Evolutionary conservation across 2,329 filamentous ascomycete genomes (phyloP).

Genomic region (Verticillium nubilum): DNA sequence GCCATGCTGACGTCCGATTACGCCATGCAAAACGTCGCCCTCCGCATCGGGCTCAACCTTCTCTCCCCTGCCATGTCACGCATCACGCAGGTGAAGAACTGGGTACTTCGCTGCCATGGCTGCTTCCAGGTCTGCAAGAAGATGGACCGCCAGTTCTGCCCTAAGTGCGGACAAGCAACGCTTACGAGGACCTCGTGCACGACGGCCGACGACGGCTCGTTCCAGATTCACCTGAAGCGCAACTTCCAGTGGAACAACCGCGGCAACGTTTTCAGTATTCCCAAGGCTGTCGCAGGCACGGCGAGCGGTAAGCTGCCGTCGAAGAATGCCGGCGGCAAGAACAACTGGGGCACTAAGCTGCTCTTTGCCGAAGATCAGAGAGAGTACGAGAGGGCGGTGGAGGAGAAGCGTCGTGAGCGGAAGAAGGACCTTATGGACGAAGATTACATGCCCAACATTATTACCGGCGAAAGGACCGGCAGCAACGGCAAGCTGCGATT

Average conservation of each 20-base stretch:
- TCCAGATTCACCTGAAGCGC: conserved; percentile 81
- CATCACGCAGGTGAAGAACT: conserved; percentile 80
- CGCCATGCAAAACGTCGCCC: conserved; percentile 94
- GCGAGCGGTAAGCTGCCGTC: conserved; percentile 69
- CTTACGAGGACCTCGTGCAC: conserved; percentile 81
- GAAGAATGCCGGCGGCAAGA: conserved; percentile 68
- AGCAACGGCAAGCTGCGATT: conserved; percentile 66
- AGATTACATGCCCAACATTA: conserved; percentile 79
- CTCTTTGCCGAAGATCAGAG: conserved; percentile 95
- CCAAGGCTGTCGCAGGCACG: conserved; percentile 79
- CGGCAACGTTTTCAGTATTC: conserved; percentile 87
- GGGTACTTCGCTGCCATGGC: conserved; percentile 87
- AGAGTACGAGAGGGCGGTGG: conserved; percentile 67
- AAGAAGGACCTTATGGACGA: conserved; percentile 89
- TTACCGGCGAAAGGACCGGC: conserved; percentile 70
- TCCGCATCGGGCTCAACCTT: conserved; percentile 91
- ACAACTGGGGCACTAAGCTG: conserved; percentile 78
- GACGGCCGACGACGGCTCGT: conserved; percentile 73
- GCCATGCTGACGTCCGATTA: conserved; percentile 94
- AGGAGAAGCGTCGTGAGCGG: conserved; percentile 59
- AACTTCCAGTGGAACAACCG: conserved; percentile 96
- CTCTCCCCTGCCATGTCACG: conserved; percentile 73
- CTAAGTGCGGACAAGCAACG: conserved; percentile 81
- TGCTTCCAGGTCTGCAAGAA: conserved; percentile 84
- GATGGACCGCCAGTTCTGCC: conserved; percentile 87